These are phyloP conservation scores for Diaporthe citriasiana DNA, from an alignment of 2,329 filamentous ascomycete species.

Conservation along the genomic window DNA sequence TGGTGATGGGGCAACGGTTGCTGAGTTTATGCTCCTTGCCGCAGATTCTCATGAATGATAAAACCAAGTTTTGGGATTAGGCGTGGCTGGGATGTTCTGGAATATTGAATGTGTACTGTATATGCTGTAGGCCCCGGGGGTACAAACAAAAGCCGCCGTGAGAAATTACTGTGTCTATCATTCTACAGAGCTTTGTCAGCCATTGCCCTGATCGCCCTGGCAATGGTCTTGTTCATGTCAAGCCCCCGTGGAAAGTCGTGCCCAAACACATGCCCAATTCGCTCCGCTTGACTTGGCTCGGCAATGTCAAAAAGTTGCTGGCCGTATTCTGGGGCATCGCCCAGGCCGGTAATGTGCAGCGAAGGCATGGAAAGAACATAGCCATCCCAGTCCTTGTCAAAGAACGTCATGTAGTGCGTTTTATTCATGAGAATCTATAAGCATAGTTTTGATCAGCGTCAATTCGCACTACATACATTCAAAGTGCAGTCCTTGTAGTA, in stretches of 20 bases:
- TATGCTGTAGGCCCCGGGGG: background rate
- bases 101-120: constrained; percentile 16
- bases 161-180: background rate
- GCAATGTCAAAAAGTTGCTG: constrained; percentile 38
- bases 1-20: constrained; percentile 32
- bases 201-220: constrained; percentile 37
- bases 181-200: constrained; percentile 36
- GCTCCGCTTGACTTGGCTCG: constrained; percentile 34
- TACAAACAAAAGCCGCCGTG: background rate
- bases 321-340: constrained; percentile 38
- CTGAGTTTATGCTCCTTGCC: constrained; percentile 34
- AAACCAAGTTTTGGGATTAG: background rate
- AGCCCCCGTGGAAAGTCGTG: constrained; percentile 40
- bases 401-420: constrained; percentile 40
- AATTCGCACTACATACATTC: background rate
- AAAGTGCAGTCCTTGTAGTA: background rate
- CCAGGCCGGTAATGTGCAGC: constrained; percentile 38
- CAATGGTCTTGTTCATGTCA: constrained; percentile 40
- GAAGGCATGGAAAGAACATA: constrained; percentile 38
- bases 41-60: background rate
- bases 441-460: background rate
- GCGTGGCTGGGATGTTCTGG: background rate
- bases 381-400: constrained; percentile 39
- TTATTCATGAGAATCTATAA: constrained; percentile 21
- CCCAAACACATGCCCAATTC: constrained; percentile 39